Percentiles rank a stretch among this genome's conserved stretches.
These are phyloP conservation scores for Pyrrhoderma lamaoense DNA, from an alignment of 1,284 basidiomycete genomes.

Conservation along the genomic window DNA sequence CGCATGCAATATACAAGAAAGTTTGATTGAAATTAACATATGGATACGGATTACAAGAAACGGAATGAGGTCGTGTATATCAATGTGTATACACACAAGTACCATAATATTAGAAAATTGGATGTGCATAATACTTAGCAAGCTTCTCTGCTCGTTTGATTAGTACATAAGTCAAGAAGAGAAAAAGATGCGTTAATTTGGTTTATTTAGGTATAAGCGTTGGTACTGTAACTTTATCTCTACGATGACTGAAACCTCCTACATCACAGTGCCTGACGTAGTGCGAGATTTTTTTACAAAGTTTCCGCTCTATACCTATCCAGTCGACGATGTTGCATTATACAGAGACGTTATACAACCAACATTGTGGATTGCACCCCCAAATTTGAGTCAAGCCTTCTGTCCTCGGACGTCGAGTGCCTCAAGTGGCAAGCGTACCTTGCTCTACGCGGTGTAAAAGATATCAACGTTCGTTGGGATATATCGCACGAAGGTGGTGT, in stretches of 20 bases:
- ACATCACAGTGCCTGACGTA: slow-evolving; percentile 27
- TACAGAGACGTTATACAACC: slow-evolving; percentile 29
- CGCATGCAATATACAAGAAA: too few species aligned
- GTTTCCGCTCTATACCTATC: slow-evolving; percentile 44
- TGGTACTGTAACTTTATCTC: too few species aligned
- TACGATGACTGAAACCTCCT: slow-evolving; percentile 10
- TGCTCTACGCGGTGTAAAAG: slow-evolving; percentile 52
- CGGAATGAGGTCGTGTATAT: too few species aligned
- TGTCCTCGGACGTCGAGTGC: slow-evolving; percentile 73
- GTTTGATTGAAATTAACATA: too few species aligned
- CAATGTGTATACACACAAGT: too few species aligned
- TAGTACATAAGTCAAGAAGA: too few species aligned
- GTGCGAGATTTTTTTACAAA: slow-evolving; percentile 42
- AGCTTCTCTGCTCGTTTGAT: too few species aligned
- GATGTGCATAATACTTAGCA: too few species aligned
- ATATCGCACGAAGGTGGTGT: slow-evolving; percentile 58
- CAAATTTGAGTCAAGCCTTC: slow-evolving; percentile 27
- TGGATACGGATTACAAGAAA: too few species aligned
- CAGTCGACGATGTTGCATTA: slow-evolving; percentile 29
- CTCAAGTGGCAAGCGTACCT: slow-evolving; percentile 82
- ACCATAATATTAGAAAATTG: too few species aligned
- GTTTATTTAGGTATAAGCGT: too few species aligned
- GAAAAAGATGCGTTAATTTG: background rate
- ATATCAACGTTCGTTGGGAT: slow-evolving; percentile 55
- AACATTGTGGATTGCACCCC: slow-evolving; percentile 63